Base-by-base conservation (phyloP, 768 basidiomycete species). In the Lentinula sp. region DNA sequence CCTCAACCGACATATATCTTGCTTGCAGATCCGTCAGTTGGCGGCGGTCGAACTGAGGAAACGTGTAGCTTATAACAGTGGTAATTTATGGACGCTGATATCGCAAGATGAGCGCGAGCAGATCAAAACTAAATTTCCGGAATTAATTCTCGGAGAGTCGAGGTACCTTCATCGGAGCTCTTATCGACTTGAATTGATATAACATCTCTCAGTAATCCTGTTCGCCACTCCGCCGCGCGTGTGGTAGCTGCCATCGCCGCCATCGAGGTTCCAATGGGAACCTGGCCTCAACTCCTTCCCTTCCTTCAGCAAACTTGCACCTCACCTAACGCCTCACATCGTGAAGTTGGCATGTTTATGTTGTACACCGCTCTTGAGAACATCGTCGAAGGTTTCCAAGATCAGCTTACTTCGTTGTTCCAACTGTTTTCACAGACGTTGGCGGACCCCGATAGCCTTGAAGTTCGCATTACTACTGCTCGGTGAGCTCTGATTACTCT, bases 31-130 rank as follows among this genome's bases (percentile, higher is more conserved):
- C 64, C 91, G 95, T 63, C 97, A 99, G 85, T 83, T 99, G 20
- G 93, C 95, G 52, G 95, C 95, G 7, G 95, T 98, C 59, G 97
- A 99, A 76, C 81, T 98, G 71, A 84, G 96, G 67, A 99, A 99
- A 80, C 91, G 96, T 61, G 85, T 98, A 62, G 72, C 81, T 32
- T 83, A 86, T 70, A 88, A 88, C 67, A 91, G 88, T 66, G 90
- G 89, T 54, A 85, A 82, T 70, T 74, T 95, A 36, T 99, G 97
- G 97, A 77, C 85, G 18, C 77, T 83, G 60, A 81, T 93, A 33
- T 74, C 85, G 39, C 81, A 83, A 70, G 77, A 79, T 41, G 79
- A 88, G 62, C 88, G 96, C 45, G 80, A 86, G 64, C 81, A 90
- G 72, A 93, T 99, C 75, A 99, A 98, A 78, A 74, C 75, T 59